phyloP scores from a whole-genome alignment of 768 basidiomycete species.

The Russula dissimulans region DNA sequence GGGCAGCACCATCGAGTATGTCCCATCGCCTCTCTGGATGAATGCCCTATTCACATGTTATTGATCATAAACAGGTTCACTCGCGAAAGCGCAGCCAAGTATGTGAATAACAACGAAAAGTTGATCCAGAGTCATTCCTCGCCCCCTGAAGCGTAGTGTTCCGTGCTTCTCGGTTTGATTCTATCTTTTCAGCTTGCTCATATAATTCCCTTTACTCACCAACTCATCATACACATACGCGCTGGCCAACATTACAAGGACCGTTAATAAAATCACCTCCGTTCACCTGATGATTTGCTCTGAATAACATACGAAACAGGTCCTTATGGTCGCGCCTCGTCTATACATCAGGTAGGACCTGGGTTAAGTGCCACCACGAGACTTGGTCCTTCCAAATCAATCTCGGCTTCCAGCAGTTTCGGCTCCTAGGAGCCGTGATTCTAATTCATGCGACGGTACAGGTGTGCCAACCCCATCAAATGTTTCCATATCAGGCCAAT shows the following conservation, averaged over 20 bases:
- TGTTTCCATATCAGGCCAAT: no score
- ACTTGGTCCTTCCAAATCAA: no score
- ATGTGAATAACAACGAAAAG: constrained; percentile 9
- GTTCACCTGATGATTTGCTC: neutral
- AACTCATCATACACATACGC: neutral
- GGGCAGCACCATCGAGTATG: constrained; percentile 62
- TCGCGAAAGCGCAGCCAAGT: constrained; percentile 10
- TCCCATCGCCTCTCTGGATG: neutral
- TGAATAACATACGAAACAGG: no score
- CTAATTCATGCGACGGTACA: no score
- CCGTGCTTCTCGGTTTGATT: neutral
- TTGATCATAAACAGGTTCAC: constrained; percentile 7
- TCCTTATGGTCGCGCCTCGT: no score
- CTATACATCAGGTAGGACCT: no score
- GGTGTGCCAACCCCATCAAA: no score
- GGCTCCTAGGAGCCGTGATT: no score
- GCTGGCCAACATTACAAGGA: neutral
- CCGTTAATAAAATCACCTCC: neutral
- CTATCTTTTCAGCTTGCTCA: neutral
- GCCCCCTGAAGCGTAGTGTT: neutral
- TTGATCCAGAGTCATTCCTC: constrained; percentile 5
- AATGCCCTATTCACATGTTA: constrained; percentile 1
- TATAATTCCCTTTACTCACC: neutral
- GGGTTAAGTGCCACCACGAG: no score
- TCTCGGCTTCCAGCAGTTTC: no score